Conservation (phyloP, 2,329 filamentous ascomycete genomes). For the Diaporthe destruens region DNA sequence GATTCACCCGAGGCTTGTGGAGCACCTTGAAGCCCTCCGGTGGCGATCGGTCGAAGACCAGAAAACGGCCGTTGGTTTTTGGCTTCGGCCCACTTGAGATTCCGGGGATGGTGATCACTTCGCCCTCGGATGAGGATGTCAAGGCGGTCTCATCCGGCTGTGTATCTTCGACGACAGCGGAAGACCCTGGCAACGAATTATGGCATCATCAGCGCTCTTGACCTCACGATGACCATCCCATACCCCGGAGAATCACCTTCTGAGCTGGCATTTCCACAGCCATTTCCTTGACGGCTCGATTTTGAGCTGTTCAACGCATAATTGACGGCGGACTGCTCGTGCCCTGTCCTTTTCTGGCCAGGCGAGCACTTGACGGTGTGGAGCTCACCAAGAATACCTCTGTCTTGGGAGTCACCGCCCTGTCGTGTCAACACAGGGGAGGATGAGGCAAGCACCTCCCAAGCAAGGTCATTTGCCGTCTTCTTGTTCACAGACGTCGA, state of each 20-base stretch:
- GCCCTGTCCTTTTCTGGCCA: not conserved
- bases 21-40: slow-evolving; percentile 45
- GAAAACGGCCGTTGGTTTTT: slow-evolving; percentile 35
- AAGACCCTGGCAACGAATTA: not conserved
- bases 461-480: slow-evolving; percentile 35
- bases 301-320: not conserved
- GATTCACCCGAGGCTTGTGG: slow-evolving; percentile 27
- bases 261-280: not conserved
- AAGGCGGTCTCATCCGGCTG: not conserved
- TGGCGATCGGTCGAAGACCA: slow-evolving; percentile 44
- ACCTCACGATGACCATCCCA: not conserved
- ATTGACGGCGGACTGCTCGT: not conserved
- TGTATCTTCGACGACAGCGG: not conserved
- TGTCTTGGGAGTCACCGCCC: not conserved
- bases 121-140: not conserved
- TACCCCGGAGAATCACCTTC: not conserved
- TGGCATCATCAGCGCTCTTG: not conserved
- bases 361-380: not conserved
- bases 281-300: not conserved
- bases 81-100: slow-evolving; percentile 3
- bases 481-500: not conserved
- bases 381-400: not conserved
- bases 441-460: slow-evolving; percentile 34
- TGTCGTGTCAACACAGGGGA: not conserved
- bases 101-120: not conserved